Conservation (phyloP, 345 rosid species). For the Erucastrum elatum region DNA sequence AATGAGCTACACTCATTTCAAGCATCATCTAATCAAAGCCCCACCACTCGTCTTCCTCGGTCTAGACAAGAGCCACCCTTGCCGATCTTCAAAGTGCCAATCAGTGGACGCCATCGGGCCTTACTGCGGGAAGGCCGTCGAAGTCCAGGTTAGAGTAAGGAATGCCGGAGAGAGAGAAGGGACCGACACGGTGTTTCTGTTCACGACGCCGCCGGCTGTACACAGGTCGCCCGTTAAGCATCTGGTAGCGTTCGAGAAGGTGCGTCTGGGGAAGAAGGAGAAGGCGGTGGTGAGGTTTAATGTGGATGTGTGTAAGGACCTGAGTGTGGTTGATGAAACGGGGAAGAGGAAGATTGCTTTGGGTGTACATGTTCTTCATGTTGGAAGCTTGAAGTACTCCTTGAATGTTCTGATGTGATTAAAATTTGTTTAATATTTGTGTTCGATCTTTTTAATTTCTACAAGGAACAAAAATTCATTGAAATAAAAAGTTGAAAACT, state of each 20-base stretch:
- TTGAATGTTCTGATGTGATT: not conserved
- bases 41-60: conserved; percentile 19
- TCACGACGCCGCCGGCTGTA: conserved; percentile 64
- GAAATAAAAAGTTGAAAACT: not conserved
- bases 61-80: conserved; percentile 43
- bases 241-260: conserved; percentile 67
- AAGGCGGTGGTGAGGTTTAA: conserved; percentile 51
- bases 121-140: conserved; percentile 39
- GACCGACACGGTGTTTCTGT: conserved; percentile 73
- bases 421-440: not conserved
- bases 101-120: conserved; percentile 52
- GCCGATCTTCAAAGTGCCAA: not conserved
- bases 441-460: not conserved
- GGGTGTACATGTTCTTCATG: conserved; percentile 70
- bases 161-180: conserved; percentile 56
- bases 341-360: conserved; percentile 63
- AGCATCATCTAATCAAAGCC: conserved; percentile 41
- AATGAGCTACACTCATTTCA: conserved; percentile 50
- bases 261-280: conserved; percentile 41
- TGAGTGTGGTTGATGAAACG: conserved; percentile 67
- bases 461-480: not conserved
- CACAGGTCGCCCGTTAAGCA: conserved; percentile 74
- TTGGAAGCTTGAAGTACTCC: conserved; percentile 65
- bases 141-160: conserved; percentile 52
- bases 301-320: conserved; percentile 73